These are phyloP conservation scores for Rheum nobile DNA, from an alignment of 148 eudicot genomes.

Conservation along the genomic window DNA sequence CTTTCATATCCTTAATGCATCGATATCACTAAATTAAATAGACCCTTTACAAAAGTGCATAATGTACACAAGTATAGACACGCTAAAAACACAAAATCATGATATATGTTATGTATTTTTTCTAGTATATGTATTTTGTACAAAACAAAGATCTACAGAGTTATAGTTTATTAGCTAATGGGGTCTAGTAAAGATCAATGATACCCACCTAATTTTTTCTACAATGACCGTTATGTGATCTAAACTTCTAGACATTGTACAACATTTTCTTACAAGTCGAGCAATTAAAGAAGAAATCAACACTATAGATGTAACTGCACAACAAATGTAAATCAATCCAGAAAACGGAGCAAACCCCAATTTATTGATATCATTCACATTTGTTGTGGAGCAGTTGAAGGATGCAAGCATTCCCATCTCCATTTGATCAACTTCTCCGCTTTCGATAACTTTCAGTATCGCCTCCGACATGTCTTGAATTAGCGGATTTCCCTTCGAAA, in stretches of 20 bases:
- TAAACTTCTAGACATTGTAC: background rate
- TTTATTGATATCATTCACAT: background rate
- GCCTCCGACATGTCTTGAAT: constrained; percentile 11
- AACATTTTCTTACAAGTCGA: background rate
- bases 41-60: too few relatives aligned
- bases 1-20: too few relatives aligned
- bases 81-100: too few relatives aligned
- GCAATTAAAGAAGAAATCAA: background rate
- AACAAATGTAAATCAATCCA: constrained; percentile 7
- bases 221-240: background rate
- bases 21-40: too few relatives aligned
- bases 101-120: too few relatives aligned
- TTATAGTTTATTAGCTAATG: background rate
- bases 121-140: too few relatives aligned
- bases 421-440: constrained; percentile 12
- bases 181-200: background rate
- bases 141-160: too few relatives aligned
- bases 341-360: constrained; percentile 4
- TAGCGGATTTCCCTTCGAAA: background rate
- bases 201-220: background rate
- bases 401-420: constrained; percentile 7
- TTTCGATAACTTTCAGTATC: constrained; percentile 14
- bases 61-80: too few relatives aligned
- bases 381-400: constrained; percentile 10
- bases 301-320: background rate